These are phyloP conservation scores for Brassica carinata DNA, from an alignment of 345 rosid species.

Conservation along the genomic window DNA sequence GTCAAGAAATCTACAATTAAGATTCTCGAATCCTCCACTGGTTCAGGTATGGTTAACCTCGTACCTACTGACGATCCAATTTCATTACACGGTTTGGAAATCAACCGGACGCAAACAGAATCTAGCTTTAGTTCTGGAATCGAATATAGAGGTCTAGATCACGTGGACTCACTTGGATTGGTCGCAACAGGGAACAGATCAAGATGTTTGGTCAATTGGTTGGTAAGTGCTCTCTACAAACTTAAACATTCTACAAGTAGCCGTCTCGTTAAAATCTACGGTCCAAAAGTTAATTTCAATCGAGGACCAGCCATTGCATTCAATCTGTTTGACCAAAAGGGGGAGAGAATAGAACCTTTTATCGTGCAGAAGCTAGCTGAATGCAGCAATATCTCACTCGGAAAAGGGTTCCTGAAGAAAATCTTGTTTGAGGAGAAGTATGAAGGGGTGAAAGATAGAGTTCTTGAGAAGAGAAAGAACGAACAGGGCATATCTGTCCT, in stretches of 20 bases:
- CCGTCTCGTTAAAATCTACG: slow-evolving; percentile 72
- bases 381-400: slow-evolving; percentile 67
- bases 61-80: slow-evolving; percentile 53
- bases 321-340: slow-evolving; percentile 81
- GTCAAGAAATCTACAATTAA: slow-evolving; percentile 74
- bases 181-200: slow-evolving; percentile 63
- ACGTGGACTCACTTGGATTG: slow-evolving; percentile 72
- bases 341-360: slow-evolving; percentile 73
- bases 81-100: slow-evolving; percentile 32
- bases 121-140: slow-evolving; percentile 32
- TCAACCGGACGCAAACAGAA: slow-evolving; percentile 33
- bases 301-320: slow-evolving; percentile 89
- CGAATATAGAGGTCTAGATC: slow-evolving; percentile 66
- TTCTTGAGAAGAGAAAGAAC: slow-evolving; percentile 49
- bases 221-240: slow-evolving; percentile 75
- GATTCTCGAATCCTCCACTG: slow-evolving; percentile 52
- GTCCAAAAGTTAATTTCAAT: slow-evolving; percentile 80
- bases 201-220: slow-evolving; percentile 90
- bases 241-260: slow-evolving; percentile 63
- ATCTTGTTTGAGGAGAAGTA: slow-evolving; percentile 66
- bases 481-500: slow-evolving; percentile 62
- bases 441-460: slow-evolving; percentile 52
- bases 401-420: slow-evolving; percentile 65
- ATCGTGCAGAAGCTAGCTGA: slow-evolving; percentile 92
- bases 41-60: slow-evolving; percentile 75